Evolutionary conservation across 2,329 filamentous ascomycete species (phyloP), one percentile per base, ranked within the genome.

Genomic region (Aspergillus costaricaensis): DNA sequence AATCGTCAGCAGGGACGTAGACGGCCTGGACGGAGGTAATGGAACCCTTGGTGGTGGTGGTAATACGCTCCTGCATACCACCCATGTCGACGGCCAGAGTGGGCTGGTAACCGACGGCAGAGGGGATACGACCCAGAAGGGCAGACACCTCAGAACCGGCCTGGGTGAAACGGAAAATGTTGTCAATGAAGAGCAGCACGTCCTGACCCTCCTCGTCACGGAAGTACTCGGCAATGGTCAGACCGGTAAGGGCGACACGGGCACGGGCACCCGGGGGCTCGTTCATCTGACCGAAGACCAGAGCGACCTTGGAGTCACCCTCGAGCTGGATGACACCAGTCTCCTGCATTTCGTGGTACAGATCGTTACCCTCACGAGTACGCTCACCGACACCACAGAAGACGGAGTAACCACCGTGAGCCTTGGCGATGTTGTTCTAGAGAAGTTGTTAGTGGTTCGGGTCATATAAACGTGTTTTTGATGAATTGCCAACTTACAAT

Each of bases 321-420:
- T 99, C 95, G 71, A 99, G 92, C 83, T 99, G 89, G 83, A 99
- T 99, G 87, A 99, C 95, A 78, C 91, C 92, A 72, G 95, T 99
- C 86, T 99, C 94, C 87, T 98, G 95, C 95, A 99, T 99, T 88
- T 99, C 95, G 85, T 99, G 94, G 90, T 99, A 99, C 87, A 99
- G 83, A 89, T 99, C 95, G 89, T 99, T 99, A 88, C 95, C 95
- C 89, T 99, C 95, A 92, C 95, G 95, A 80, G 95, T 99, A 87
- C 95, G 94, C 90, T 99, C 95, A 81, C 95, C 95, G 83, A 99
- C 95, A 94, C 95, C 95, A 79, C 92, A 96, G 90, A 99, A 99
- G 80, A 99, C 95, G 72, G 95, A 99, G 91, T 96, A 99, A 96
- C 95, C 95, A 96, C 95, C 95, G 86, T 99, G 95, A 74, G 95